Base-by-base conservation (phyloP, 2,329 filamentous ascomycete species). In the Fusarium pseudocircinatum region DNA sequence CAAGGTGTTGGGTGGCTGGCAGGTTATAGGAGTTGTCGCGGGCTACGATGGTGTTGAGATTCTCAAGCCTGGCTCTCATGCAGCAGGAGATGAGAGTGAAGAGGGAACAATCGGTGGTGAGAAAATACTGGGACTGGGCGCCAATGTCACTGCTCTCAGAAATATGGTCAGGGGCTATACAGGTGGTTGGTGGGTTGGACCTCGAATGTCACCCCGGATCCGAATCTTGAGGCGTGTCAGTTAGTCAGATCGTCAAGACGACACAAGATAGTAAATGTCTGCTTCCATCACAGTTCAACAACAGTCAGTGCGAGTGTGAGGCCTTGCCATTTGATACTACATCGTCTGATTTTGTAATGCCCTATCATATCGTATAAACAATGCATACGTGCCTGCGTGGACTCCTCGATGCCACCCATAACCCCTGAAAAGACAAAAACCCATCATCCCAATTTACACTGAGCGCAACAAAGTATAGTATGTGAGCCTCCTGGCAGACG, bases 141-240 rank as follows among this genome's bases (percentile, higher is more conserved):
- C 79, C 39, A 53, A 79, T 1, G 78, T 89, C 22, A 81, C 78
- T 36, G 73, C 72, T 32, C 59, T 86, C 39, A 84, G 85, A 64
- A 80, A 84, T 10, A 53, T 69, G 5, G 84, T 88, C 12, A 85
- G 86, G 67, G 70, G 68, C 32, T 67, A 82, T 10, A 90, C 88
- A 1, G 86, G 89, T 4, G 90, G 91, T 0, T 91, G 89, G 88
- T 93, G 90, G 90, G 73, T 89, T 73, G 91, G 90, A 1, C 90
- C 90, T 30, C 84, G 85, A 72, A 90, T 92, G 88, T 84, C 84
- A 70, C 88, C 89, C 11, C 82, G 84, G 58, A 85, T 91, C 47
- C 81, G 85, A 72, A 84, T 91, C 24, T 76, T 90, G 78, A 85
- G 81, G 70, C 75, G 67, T 44, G 37, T 60, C 28, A 69, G 54